Base-by-base conservation (phyloP, 257 asterid genomes). In the Solanum neorickii region DNA sequence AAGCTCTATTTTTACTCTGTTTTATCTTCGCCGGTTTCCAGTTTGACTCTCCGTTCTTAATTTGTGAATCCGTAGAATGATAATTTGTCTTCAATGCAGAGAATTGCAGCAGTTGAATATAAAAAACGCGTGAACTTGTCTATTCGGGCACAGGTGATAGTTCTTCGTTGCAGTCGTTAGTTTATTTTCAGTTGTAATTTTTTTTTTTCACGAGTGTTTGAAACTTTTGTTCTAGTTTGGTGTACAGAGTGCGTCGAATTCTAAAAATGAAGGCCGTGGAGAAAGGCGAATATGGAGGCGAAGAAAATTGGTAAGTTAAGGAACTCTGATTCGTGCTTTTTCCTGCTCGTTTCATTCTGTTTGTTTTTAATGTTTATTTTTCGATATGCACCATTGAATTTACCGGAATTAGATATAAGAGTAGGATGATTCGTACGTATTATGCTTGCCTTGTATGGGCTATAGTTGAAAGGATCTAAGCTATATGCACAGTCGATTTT, bases 251-350 rank as follows among this genome's bases (percentile, higher is more conserved):
- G 86, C 65, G 33, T 90, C 93, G 31, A 90, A 68, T 91, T 88
- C 93, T 14, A 86, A 92, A 56, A 86, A 89, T 68, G 90, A 93
- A 52, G 94, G 93, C 47, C 89, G 93, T 65, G 93, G 94, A 87
- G 80, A 87, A 86, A 91, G 98, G 89, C 84, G 88, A 39, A 91
- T 94, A 25, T 95, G 98, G 98, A 94, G 98, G 94, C 92, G 98
- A 84, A 93, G 98, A 82, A 93, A 94, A 89, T 92, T 94, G 98
- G 98, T 96, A 93, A 31, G 37, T 20, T 0, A 5, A 82, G 62
- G 35, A 86, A 72, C 39, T 16, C 12, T 85, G 18, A 4, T 66
- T 70, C 20, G 2, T 69, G 52, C 44, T 16, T 27, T 83, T 83
- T 84, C 41, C 78, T 27, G 12, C 42, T 33, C 12, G 15, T 70